phyloP scores from a whole-genome alignment of 139 green algal species.

The Chlorella sp. region DNA sequence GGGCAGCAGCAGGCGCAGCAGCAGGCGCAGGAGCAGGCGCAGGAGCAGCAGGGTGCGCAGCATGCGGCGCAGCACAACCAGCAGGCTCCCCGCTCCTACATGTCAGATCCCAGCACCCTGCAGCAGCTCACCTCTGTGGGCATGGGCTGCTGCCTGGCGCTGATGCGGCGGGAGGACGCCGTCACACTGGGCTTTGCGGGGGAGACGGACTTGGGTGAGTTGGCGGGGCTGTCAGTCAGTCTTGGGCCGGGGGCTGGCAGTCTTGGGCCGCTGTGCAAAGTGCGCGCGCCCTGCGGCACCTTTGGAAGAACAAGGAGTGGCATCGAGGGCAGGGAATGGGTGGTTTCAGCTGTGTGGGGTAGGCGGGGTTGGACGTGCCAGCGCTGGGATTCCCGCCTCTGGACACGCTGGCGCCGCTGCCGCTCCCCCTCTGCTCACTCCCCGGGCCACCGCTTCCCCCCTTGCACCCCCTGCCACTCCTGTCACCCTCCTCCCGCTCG shows the following conservation, averaged over 20 bases:
- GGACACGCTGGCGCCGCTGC: no score
- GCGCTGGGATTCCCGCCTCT: no score
- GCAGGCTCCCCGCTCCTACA: background rate
- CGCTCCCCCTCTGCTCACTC: no score
- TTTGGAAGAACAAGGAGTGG: background rate
- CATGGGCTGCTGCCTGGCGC: slow-evolving; percentile 58
- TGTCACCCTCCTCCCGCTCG: no score
- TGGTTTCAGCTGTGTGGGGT: no score
- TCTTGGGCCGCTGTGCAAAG: background rate
- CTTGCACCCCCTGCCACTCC: background rate
- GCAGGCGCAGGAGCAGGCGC: slow-evolving; percentile 31
- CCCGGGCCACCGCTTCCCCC: no score
- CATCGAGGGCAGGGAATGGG: no score
- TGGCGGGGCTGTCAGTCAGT: background rate
- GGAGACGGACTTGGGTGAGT: background rate
- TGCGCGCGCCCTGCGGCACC: background rate
- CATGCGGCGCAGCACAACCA: slow-evolving; percentile 25
- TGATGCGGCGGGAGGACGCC: slow-evolving; percentile 59
- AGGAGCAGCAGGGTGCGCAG: slow-evolving; percentile 33
- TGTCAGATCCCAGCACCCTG: slow-evolving; percentile 33
- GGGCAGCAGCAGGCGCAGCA: slow-evolving; percentile 34
- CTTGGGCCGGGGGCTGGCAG: no score
- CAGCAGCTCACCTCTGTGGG: slow-evolving; percentile 41
- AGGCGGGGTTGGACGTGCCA: background rate
- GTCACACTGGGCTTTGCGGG: slow-evolving; percentile 45